Evolutionary conservation across 2,329 filamentous ascomycete species (phyloP).

Genomic region (Falciphora oryzae): DNA sequence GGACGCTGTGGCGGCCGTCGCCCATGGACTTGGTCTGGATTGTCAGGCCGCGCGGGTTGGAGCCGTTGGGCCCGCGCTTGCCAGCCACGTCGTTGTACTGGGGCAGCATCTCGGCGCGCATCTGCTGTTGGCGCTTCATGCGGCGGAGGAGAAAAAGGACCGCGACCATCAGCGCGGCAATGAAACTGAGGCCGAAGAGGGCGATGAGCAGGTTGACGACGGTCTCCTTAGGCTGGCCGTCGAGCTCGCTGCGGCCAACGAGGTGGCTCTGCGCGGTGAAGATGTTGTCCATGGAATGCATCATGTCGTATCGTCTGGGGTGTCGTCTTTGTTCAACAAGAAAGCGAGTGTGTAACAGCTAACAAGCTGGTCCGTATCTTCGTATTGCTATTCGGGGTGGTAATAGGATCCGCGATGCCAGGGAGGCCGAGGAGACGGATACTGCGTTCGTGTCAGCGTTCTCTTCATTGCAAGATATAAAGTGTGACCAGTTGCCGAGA

Average conservation of each 20-base stretch:
- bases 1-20: conserved; percentile 58
- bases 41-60: conserved; percentile 48
- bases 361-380: neutral
- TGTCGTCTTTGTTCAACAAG: conserved; percentile 2
- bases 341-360: conserved; percentile 7
- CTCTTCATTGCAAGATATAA: too few relatives aligned
- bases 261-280: conserved; percentile 33
- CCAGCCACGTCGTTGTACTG: conserved; percentile 47
- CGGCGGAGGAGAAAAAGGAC: conserved; percentile 69
- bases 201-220: conserved; percentile 74
- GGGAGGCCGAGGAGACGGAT: neutral
- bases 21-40: conserved; percentile 45
- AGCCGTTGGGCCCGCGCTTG: conserved; percentile 37
- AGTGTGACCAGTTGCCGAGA: neutral
- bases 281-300: conserved; percentile 33
- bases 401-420: neutral
- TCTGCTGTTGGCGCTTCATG: conserved; percentile 42
- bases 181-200: conserved; percentile 70
- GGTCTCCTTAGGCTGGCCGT: conserved; percentile 38
- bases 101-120: conserved; percentile 54
- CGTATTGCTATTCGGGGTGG: neutral
- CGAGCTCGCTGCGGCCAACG: conserved; percentile 42
- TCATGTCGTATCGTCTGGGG: conserved; percentile 16
- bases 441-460: neutral
- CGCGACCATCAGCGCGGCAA: conserved; percentile 62